Conservation (phyloP, 106 monocot genomes). For the Apostasia ramifera region DNA sequence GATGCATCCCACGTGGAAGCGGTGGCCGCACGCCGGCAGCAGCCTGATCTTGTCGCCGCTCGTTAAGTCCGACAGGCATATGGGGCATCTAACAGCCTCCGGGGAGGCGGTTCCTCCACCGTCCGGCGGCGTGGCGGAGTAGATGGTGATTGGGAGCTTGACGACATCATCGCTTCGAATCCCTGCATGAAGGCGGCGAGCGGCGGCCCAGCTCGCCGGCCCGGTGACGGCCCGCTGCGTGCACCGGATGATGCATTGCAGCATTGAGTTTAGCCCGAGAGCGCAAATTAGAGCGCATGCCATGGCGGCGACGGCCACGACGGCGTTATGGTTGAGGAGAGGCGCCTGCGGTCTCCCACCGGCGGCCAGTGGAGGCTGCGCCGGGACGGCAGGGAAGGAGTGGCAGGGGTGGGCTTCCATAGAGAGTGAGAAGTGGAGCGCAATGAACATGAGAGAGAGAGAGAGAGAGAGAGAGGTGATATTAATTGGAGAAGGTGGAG, state of each 20-base stretch:
- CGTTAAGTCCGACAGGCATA: constrained; percentile 25
- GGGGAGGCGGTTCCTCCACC: background rate
- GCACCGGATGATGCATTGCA: constrained; percentile 24
- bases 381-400: background rate
- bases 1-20: constrained; percentile 25
- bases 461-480: background rate
- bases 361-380: too few relatives aligned
- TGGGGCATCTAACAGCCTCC: constrained; percentile 9
- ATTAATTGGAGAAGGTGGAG: background rate
- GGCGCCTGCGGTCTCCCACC: background rate
- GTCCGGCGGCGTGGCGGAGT: background rate
- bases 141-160: constrained; percentile 14
- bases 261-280: constrained; percentile 24
- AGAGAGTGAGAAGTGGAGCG: background rate
- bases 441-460: background rate
- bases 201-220: constrained; percentile 11
- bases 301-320: constrained; percentile 23
- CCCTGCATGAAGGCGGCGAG: constrained; percentile 6
- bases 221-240: constrained; percentile 22
- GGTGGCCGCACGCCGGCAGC: constrained; percentile 24
- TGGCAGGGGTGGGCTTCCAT: background rate
- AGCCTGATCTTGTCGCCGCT: constrained; percentile 17
- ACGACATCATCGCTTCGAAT: background rate
- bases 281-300: constrained; percentile 25
- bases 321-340: constrained; percentile 5